These are phyloP conservation scores for Eutypa lata DNA, from an alignment of 2,329 filamentous ascomycete genomes.

Conservation along the genomic window DNA sequence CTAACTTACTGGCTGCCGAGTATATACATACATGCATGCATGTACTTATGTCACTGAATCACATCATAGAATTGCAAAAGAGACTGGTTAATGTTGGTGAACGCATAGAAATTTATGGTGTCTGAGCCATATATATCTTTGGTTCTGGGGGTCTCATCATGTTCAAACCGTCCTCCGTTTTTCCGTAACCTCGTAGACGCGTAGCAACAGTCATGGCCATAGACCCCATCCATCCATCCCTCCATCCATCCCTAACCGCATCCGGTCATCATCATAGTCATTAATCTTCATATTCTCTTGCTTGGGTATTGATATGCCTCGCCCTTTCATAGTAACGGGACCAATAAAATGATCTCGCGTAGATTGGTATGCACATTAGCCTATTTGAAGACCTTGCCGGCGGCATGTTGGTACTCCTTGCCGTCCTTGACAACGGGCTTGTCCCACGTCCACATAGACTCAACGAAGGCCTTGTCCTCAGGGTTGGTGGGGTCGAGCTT, in stretches of 20 bases:
- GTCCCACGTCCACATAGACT: constrained; percentile 90
- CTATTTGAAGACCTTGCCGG: constrained; percentile 99
- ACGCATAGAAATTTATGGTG: neutral
- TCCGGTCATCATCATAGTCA: neutral
- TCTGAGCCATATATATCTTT: neutral
- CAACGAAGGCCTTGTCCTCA: constrained; percentile 82
- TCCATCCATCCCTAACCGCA: neutral
- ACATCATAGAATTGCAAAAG: too few species aligned
- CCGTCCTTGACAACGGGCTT: constrained; percentile 74
- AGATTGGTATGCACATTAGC: constrained; percentile 16
- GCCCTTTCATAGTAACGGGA: neutral
- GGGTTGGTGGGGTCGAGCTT: constrained; percentile 89
- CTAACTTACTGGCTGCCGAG: too few species aligned
- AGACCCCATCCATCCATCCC: neutral
- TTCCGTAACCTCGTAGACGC: neutral
- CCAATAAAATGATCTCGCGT: neutral
- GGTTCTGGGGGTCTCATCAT: neutral
- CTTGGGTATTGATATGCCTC: neutral
- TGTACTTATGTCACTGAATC: too few species aligned
- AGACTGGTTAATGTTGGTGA: neutral
- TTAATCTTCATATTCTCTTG: neutral
- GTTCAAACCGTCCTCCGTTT: neutral
- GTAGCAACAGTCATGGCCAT: neutral
- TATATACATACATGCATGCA: too few species aligned
- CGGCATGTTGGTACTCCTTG: constrained; percentile 85